Evolutionary conservation across 768 basidiomycete species (phyloP).

Genomic region (Leccinum arenicola): DNA sequence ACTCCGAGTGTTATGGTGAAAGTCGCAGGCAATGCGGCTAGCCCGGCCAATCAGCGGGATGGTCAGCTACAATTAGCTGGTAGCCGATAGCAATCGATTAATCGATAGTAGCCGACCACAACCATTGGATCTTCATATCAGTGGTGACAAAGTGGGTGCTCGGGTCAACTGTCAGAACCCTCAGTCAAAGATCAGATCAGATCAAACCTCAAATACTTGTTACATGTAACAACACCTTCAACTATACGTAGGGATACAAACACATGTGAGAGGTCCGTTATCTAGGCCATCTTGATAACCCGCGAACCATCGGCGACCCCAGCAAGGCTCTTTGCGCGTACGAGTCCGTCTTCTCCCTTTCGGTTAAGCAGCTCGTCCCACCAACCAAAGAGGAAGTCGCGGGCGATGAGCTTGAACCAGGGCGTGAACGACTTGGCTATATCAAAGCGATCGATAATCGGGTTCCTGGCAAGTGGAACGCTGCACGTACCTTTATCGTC

Average conservation of each 20-base stretch:
- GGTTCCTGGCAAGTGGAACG: conserved; percentile 1
- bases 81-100: too few relatives aligned
- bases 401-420: conserved; percentile 98
- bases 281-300: conserved; percentile 63
- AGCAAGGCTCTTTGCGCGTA: conserved; percentile 47
- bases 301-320: conserved; percentile 70
- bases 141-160: not conserved
- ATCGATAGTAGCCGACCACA: too few relatives aligned
- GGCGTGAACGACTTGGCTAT: conserved; percentile 90
- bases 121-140: too few relatives aligned
- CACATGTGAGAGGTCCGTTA: not conserved
- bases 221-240: not conserved
- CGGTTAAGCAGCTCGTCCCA: conserved; percentile 87
- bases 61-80: too few relatives aligned
- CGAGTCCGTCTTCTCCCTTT: conserved; percentile 50
- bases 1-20: too few relatives aligned
- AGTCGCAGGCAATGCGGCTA: too few relatives aligned
- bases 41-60: too few relatives aligned
- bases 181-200: not conserved
- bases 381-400: conserved; percentile 97
- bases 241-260: not conserved
- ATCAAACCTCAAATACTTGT: conserved; percentile 32
- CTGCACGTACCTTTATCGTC: conserved; percentile 58
- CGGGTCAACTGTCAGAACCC: not conserved
- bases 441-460: not conserved